Evolutionary conservation across 768 basidiomycete genomes (phyloP).

Genomic region (Gymnopilus junonius): DNA sequence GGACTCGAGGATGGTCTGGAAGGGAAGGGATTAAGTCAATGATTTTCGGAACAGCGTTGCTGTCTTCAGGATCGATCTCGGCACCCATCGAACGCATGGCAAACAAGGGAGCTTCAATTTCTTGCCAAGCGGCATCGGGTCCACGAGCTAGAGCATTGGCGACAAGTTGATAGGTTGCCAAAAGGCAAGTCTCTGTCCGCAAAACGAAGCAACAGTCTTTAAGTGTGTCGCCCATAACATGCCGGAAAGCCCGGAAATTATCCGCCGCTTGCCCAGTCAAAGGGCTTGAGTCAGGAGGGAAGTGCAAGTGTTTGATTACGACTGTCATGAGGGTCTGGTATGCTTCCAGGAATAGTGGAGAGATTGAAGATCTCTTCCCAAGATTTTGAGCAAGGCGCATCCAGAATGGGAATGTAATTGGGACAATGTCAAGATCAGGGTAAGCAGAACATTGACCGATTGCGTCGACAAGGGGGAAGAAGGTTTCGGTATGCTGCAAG

Average conservation of each 20-base stretch:
- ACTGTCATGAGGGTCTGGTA: slow-evolving; percentile 84
- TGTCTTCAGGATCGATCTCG: slow-evolving; percentile 82
- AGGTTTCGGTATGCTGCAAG: slow-evolving; percentile 87
- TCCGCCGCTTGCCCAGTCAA: slow-evolving; percentile 87
- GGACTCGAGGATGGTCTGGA: slow-evolving; percentile 88
- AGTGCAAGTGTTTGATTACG: slow-evolving; percentile 90
- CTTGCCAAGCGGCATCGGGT: slow-evolving; percentile 83
- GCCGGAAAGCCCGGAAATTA: slow-evolving; percentile 92
- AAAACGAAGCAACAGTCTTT: slow-evolving; percentile 98
- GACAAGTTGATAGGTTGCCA: slow-evolving; percentile 82
- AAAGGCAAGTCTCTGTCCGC: slow-evolving; percentile 82
- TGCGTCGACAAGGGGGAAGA: slow-evolving; percentile 94
- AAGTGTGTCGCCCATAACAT: slow-evolving; percentile 98
- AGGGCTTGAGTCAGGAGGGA: slow-evolving; percentile 72
- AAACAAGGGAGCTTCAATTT: slow-evolving; percentile 96
- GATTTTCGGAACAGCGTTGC: slow-evolving; percentile 90
- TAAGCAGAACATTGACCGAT: slow-evolving; percentile 94
- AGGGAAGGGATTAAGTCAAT: slow-evolving; percentile 93
- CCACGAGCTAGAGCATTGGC: slow-evolving; percentile 69
- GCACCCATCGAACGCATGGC: slow-evolving; percentile 99
- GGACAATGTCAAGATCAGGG: slow-evolving; percentile 93
- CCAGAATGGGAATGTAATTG: slow-evolving; percentile 99
- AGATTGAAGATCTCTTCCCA: slow-evolving; percentile 71
- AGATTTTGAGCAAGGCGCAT: slow-evolving; percentile 93
- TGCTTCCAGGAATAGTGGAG: slow-evolving; percentile 80